Percentiles rank a stretch among this genome's conserved stretches.
Evolutionary conservation across 2,329 filamentous ascomycete genomes (phyloP).

Genomic region (Colletotrichum gloeosporioides): DNA sequence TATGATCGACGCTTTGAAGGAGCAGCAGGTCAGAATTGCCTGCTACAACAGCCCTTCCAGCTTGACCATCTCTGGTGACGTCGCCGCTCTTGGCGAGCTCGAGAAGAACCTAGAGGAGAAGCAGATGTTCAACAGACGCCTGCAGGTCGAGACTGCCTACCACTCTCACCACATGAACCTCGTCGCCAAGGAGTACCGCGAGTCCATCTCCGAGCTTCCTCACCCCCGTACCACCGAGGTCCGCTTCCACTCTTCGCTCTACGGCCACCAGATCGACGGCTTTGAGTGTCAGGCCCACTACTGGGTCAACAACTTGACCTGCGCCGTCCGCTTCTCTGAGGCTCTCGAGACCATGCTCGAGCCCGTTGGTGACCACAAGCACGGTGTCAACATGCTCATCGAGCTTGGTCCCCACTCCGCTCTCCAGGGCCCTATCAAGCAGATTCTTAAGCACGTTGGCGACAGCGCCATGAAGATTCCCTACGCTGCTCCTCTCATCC

Average conservation of each 20-base stretch:
- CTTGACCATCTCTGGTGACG: slow-evolving; percentile 49
- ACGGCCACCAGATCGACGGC: slow-evolving; percentile 44
- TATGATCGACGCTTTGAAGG: slow-evolving; percentile 47
- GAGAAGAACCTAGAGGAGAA: slow-evolving; percentile 37
- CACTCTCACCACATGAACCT: slow-evolving; percentile 61
- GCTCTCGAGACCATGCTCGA: slow-evolving; percentile 41
- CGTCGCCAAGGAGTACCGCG: slow-evolving; percentile 39
- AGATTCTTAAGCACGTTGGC: slow-evolving; percentile 51
- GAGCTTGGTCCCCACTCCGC: slow-evolving; percentile 57
- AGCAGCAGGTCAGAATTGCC: slow-evolving; percentile 31
- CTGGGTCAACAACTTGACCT: slow-evolving; percentile 50
- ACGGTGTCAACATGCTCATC: slow-evolving; percentile 49
- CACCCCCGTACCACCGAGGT: slow-evolving; percentile 37
- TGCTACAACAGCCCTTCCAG: slow-evolving; percentile 60
- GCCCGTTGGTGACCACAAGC: slow-evolving; percentile 36
- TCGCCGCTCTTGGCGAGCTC: slow-evolving; percentile 28
- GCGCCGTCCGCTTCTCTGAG: slow-evolving; percentile 49
- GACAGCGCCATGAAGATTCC: slow-evolving; percentile 43
- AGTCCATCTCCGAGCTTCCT: slow-evolving; percentile 45
- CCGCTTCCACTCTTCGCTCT: slow-evolving; percentile 52
- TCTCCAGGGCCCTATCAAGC: slow-evolving; percentile 54
- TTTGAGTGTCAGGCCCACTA: slow-evolving; percentile 36
- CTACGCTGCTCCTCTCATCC: slow-evolving; percentile 53
- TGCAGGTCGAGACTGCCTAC: slow-evolving; percentile 57
- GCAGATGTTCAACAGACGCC: slow-evolving; percentile 50